Evolutionary conservation across 108 stramenopile genomes (phyloP), one percentile per base, ranked within the genome.

Genomic region (Fistulifera pelliculosa): DNA sequence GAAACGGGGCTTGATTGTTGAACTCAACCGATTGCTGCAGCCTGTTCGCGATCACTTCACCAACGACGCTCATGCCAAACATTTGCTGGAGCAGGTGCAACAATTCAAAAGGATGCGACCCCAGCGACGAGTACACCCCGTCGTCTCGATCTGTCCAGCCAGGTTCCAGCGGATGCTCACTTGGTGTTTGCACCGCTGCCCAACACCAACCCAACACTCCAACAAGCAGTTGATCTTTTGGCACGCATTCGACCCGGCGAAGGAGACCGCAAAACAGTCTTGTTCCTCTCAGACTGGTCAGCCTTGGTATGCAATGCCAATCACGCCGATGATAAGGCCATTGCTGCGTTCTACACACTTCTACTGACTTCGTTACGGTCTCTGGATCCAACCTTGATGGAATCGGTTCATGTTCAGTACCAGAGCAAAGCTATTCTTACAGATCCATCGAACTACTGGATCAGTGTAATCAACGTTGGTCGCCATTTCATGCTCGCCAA

Each of bases 11-110:
- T 72, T 97, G 57, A 93, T 96, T 35, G 75, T 62, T 41, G 88
- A 74, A 1, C 61, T 99, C 43, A 98, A 99, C 68, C 38, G 59
- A 40, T 70, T 98, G 40, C 57, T 99, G 41, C 85, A 97, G 66
- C 99, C 99, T 0, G 99, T 99, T 11, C 83, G 99, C 38, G 69
- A 74, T 48, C 99, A 99, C 70, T 99, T 99, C 56, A 70, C 76
- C 17, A 71, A 58, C 15, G 81, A 95, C 52, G 79, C 71, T 47
- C 82, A 76, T 44, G 92, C 97, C 19, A 90, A 91, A 54, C 73
- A 76, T 41, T 75, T 99, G 19, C 69, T 99, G 61, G 79, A 70
- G 11, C 73, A 84, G 38, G 95, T 99, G 25, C 85, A 77, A 42
- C 71, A 87, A 58, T 95, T 85, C 77, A 95, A 95, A 70, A 68